Base-by-base conservation (phyloP, 352 stramenopile genomes). In the Globisporangium canariense region DNA sequence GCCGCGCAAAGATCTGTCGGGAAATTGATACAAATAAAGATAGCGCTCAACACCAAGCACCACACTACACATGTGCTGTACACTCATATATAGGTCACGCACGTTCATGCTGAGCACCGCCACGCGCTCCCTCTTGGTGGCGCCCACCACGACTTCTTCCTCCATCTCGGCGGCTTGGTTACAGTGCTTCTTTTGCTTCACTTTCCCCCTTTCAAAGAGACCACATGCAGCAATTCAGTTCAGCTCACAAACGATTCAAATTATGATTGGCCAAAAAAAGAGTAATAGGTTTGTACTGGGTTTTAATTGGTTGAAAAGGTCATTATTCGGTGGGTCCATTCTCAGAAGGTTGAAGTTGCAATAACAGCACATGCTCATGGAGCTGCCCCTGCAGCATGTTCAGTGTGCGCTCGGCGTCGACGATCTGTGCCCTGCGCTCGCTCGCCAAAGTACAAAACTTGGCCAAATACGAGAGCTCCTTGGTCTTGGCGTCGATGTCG, bases 31-130 rank as follows among this genome's bases (percentile, higher is more conserved):
- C 7, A 49, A 1, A 53, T 2, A 41, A 4, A 58, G 25, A 60
- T 2, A 57, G 45, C 7, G 9, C 4, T 36, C 8, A 47, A 45
- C 8, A 20, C 22, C 16, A 50, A 10, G 28, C 10, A 63, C 3
- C 38, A 16, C 38, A 14, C 1, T 8, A 34, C 6, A 38, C 45
- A 40, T 28, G 13, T 36, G 54, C 30, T 28, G 13, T 36, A 58
- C 30, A 57, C 55, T 58, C 55, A 36, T 60, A 58, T 47, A 1
- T 40, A 18, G 8, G 11, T 65, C 73, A 66, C 76, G 58, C 72
- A 91, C 82, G 51, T 91, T 91, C 58, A 88, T 73, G 71, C 79
- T 89, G 52, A 91, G 77, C 64, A 91, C 75, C 2, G 75, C 77
- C 68, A 91, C 75, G 45, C 80, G 79, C 60, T 86, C 79, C 41